A percentile compares a stretch with the other conserved stretches of the same genome.
Evolutionary conservation across 768 basidiomycete species (phyloP).

Genomic region (Podaxis sp.): DNA sequence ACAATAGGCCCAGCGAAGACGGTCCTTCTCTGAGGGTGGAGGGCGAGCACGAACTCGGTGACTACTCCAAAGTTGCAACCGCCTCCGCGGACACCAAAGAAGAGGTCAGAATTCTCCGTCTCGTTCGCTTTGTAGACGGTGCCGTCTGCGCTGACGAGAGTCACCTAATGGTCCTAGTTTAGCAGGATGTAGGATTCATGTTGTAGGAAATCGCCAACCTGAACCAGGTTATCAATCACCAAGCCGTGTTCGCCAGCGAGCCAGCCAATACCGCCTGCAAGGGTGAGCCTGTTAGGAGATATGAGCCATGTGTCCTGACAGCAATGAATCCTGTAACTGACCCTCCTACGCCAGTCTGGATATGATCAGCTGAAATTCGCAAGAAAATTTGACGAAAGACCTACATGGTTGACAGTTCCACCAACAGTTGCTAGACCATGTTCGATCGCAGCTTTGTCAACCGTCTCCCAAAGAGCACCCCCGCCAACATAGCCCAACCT

Average conservation of each 20-base stretch:
- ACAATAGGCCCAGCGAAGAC: slow-evolving; percentile 46
- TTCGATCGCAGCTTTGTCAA: slow-evolving; percentile 42
- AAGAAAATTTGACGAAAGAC: slow-evolving; percentile 15
- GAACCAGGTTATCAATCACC: slow-evolving; percentile 45
- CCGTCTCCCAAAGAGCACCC: slow-evolving; percentile 45
- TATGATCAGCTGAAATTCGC: background rate
- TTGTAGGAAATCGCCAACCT: slow-evolving; percentile 23
- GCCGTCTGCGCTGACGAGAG: slow-evolving; percentile 47
- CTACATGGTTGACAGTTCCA: slow-evolving; percentile 49
- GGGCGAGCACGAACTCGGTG: slow-evolving; percentile 48
- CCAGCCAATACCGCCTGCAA: slow-evolving; percentile 56
- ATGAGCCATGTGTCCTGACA: no score
- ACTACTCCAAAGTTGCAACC: slow-evolving; percentile 62
- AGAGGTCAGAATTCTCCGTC: slow-evolving; percentile 43
- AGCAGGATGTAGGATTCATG: no score
- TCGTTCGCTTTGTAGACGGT: slow-evolving; percentile 36
- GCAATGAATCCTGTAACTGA: slow-evolving; percentile 20
- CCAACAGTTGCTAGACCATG: slow-evolving; percentile 48
- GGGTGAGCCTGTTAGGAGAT: no score
- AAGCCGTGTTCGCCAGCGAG: slow-evolving; percentile 45
- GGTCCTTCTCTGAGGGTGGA: slow-evolving; percentile 50
- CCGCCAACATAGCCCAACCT: slow-evolving; percentile 43
- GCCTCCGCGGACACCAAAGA: slow-evolving; percentile 53
- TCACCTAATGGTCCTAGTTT: slow-evolving; percentile 32
- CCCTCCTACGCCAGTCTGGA: slow-evolving; percentile 53